Evolutionary conservation across 495 filamentous ascomycete species (phyloP).

Genomic region (Hyaloscypha bicolor): DNA sequence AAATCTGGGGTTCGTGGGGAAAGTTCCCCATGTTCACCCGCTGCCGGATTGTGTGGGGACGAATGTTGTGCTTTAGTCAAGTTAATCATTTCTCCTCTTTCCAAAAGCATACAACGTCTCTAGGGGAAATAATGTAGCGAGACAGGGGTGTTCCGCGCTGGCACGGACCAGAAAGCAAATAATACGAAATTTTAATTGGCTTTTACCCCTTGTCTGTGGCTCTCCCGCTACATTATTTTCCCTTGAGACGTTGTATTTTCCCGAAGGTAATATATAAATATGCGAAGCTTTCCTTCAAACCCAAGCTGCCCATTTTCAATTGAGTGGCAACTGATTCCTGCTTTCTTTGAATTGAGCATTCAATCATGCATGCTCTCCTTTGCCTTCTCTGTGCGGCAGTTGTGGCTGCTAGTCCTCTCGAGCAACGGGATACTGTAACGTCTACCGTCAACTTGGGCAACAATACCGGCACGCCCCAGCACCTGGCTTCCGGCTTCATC

Average conservation of each 20-base stretch:
- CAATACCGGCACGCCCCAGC: conserved; percentile 27
- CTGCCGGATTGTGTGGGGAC: not conserved
- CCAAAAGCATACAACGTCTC: not conserved
- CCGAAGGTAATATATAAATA: conserved; percentile 9
- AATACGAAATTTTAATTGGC: too few species aligned
- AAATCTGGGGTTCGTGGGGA: conserved; percentile 10
- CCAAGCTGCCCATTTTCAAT: not conserved
- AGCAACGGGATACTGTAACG: conserved; percentile 12
- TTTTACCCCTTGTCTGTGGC: too few species aligned
- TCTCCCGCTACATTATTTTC: too few species aligned
- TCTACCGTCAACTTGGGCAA: conserved; percentile 30
- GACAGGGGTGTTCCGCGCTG: too few species aligned
- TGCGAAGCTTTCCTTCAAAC: conserved; percentile 1
- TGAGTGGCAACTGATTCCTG: too few species aligned
- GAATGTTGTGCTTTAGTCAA: not conserved
- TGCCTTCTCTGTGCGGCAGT: conserved; percentile 7
- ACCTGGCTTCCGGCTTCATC: conserved; percentile 39
- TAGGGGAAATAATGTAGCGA: too few species aligned
- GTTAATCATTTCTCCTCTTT: conserved; percentile 1
- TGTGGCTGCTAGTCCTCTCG: conserved; percentile 17
- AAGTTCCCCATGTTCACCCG: not conserved
- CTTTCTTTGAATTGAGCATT: not conserved
- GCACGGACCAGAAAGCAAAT: too few species aligned
- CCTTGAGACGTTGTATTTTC: too few species aligned
- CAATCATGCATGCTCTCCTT: conserved; percentile 15